Conservation (phyloP, 148 eudicot species). For the Persicaria maculosa region DNA sequence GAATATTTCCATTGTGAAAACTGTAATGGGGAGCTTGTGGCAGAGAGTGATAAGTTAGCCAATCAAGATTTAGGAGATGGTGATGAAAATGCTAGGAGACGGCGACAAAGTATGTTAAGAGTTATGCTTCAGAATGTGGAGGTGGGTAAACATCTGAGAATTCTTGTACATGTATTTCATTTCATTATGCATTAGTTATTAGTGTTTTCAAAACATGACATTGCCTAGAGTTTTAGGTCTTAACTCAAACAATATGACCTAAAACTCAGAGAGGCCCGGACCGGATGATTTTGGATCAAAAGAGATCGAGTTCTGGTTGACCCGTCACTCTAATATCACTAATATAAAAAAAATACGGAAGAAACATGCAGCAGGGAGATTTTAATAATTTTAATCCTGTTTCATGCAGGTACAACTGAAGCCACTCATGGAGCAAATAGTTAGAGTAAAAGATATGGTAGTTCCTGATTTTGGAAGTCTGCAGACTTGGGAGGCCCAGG, state of each 20-base stretch:
- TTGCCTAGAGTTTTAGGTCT: too few relatives aligned
- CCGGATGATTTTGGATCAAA: too few relatives aligned
- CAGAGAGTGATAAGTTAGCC: slow-evolving; percentile 91
- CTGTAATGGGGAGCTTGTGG: slow-evolving; percentile 87
- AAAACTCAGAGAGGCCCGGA: too few relatives aligned
- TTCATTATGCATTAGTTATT: not conserved
- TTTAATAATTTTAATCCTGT: not conserved
- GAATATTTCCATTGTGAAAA: slow-evolving; percentile 89
- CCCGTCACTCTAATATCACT: too few relatives aligned
- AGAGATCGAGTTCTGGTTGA: too few relatives aligned
- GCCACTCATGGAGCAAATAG: slow-evolving; percentile 13
- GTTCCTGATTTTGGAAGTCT: slow-evolving; percentile 15
- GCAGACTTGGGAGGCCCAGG: slow-evolving; percentile 13
- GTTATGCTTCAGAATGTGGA: slow-evolving; percentile 86
- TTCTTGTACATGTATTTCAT: not conserved
- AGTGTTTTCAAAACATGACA: too few relatives aligned
- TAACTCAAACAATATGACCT: too few relatives aligned
- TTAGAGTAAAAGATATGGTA: slow-evolving; percentile 6
- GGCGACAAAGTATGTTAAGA: slow-evolving; percentile 77
- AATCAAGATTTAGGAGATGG: slow-evolving; percentile 86
- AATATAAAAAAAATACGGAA: too few relatives aligned
- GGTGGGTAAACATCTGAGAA: slow-evolving; percentile 35
- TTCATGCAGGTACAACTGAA: slow-evolving; percentile 13
- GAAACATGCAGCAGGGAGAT: too few relatives aligned
- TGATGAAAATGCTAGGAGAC: slow-evolving; percentile 93